Percentiles rank a stretch among this genome's conserved stretches.
Conservation (phyloP, 345 rosid species). For the Eucalyptus curtisii region DNA sequence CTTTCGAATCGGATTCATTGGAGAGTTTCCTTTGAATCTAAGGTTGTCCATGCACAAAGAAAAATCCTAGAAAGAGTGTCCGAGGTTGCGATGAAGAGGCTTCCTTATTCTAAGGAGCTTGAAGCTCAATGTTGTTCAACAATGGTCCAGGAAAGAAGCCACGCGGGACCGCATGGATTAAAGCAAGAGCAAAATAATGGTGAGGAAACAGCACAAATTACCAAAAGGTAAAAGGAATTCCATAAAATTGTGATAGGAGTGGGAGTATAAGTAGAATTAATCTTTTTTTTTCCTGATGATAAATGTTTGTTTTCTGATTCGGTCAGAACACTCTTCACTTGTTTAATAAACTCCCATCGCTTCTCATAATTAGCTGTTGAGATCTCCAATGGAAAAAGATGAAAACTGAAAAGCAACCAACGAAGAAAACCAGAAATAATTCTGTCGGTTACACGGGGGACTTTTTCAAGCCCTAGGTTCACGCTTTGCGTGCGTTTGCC, state of each 20-base stretch:
- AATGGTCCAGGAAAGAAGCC: not conserved
- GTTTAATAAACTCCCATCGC: no score
- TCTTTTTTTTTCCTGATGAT: not conserved
- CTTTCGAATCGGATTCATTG: not conserved
- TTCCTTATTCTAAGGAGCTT: not conserved
- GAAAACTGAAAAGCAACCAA: no score
- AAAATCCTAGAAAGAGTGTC: not conserved
- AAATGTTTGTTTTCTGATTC: not conserved
- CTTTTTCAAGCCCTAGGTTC: not conserved
- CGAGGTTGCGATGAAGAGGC: not conserved
- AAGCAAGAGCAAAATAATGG: not conserved
- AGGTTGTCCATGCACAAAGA: not conserved
- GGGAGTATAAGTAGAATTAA: not conserved
- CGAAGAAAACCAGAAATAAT: no score
- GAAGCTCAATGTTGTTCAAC: not conserved
- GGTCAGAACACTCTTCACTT: not conserved
- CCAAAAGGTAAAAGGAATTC: not conserved
- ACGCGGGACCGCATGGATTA: not conserved
- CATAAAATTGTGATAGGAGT: not conserved
- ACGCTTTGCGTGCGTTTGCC: not conserved
- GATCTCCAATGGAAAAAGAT: no score
- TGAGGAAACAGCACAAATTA: not conserved
- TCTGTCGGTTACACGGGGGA: not conserved
- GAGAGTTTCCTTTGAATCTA: not conserved
- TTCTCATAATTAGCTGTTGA: no score